Evolutionary conservation across 768 basidiomycete genomes (phyloP), one percentile per base, ranked within the genome.

Genomic region (Amanita pseudoporphyria): DNA sequence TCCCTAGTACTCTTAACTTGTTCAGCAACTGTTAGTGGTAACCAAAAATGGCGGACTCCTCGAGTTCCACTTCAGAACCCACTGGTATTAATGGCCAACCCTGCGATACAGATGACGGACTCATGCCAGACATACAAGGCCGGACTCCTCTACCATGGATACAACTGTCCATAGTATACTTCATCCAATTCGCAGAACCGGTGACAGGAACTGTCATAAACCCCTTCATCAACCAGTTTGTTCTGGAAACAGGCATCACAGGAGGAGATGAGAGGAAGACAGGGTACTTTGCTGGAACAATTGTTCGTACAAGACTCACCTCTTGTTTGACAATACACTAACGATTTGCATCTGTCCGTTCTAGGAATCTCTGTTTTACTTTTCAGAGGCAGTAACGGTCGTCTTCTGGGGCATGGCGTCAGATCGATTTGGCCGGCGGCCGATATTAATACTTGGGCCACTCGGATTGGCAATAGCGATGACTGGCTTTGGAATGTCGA

Each of bases 311-410:
- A 6, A 9, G 6, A 18, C 6, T 37, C 3, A 6, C n/a, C n/a
- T n/a, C 6, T n/a, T 3, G 3, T n/a, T 35, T n/a, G 18, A 6
- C 3, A 37, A 3, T 1, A 6, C 3, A 1, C 6, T 14, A 6
- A 16, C 41, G 21, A 39, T 13, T 36, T 36, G 12, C 7, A 12
- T 40, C 51, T n/a, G n/a, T n/a, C 35, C 47, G 28, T 35, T 47
- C 21, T 51, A 74, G 72, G 71, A 72, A 61, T 74, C 72, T 7
- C 56, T 62, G 1, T 75, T 73, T 58, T 76, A 71, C 57, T 56
- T 70, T 33, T 61, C 71, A 10, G 71, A 76, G 58, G 65, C 65
- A n/a, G 26, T 67, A 5, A 71, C 69, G 5, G 70, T 72, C 16
- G 61, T 74, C 13, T 63, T 65, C 28, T 76, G 73, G 73, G 70